phyloP scores from a whole-genome alignment of 441 rosid genomes.

The Dalechampia spathulata region DNA sequence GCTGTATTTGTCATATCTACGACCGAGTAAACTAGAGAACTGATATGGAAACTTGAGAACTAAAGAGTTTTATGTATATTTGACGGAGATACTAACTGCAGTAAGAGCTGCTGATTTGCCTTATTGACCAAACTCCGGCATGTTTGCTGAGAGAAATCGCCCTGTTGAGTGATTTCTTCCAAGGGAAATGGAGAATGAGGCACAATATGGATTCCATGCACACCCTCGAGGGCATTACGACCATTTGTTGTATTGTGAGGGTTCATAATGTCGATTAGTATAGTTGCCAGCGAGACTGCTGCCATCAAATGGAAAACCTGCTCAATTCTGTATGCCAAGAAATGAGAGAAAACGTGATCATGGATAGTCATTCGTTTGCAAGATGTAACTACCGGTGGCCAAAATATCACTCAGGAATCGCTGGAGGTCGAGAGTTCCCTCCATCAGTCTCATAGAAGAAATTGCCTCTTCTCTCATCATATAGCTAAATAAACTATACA shows the following conservation, averaged over 20 bases:
- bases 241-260: slow-evolving; percentile 23
- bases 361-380: no score
- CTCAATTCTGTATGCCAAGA: slow-evolving; percentile 14
- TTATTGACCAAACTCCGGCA: slow-evolving; percentile 32
- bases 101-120: slow-evolving; percentile 41
- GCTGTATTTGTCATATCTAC: no score
- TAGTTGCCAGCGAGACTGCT: slow-evolving; percentile 47
- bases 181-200: slow-evolving; percentile 63
- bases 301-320: slow-evolving; percentile 26
- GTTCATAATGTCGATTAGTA: slow-evolving; percentile 35
- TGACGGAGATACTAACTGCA: slow-evolving; percentile 44
- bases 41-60: neutral
- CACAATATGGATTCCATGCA: slow-evolving; percentile 64
- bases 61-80: neutral
- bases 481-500: no score
- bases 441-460: no score
- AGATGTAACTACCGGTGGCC: no score
- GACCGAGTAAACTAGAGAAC: neutral
- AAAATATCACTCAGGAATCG: no score
- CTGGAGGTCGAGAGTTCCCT: no score
- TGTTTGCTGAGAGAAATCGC: slow-evolving; percentile 31
- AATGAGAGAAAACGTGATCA: neutral
- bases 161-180: slow-evolving; percentile 38
- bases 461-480: no score
- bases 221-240: slow-evolving; percentile 60